These are phyloP conservation scores for Clavaria fumosa DNA, from an alignment of 768 basidiomycete species.

Conservation along the genomic window DNA sequence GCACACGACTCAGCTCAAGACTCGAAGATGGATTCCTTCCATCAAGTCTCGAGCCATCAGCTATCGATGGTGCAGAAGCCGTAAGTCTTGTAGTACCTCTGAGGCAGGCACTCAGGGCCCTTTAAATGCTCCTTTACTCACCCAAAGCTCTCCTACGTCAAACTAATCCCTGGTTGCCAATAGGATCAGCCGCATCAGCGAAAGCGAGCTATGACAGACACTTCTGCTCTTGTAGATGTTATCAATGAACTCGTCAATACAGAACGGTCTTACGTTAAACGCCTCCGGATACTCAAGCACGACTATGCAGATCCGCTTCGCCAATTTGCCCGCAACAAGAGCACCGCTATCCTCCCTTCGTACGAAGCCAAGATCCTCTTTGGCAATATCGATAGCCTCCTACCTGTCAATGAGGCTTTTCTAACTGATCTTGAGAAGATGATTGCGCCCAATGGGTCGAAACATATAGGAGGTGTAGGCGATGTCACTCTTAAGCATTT, in stretches of 20 bases:
- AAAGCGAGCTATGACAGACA: constrained; percentile 43
- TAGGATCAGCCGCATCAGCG: constrained; percentile 30
- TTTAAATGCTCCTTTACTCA: too few relatives aligned
- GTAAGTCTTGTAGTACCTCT: constrained; percentile 23
- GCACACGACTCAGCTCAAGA: constrained; percentile 42
- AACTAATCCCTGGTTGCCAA: constrained; percentile 3
- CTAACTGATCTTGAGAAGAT: constrained; percentile 71
- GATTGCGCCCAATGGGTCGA: constrained; percentile 41
- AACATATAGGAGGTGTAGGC: constrained; percentile 51
- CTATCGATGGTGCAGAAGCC: constrained; percentile 15
- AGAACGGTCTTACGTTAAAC: constrained; percentile 77
- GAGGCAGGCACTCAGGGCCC: too few relatives aligned
- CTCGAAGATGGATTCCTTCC: constrained; percentile 34
- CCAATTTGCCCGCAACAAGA: constrained; percentile 67
- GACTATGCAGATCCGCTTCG: constrained; percentile 89
- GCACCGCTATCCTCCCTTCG: constrained; percentile 71
- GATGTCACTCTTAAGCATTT: constrained; percentile 82
- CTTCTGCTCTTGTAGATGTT: constrained; percentile 52
- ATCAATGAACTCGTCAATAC: constrained; percentile 81
- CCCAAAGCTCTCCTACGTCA: too few relatives aligned
- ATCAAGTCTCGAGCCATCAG: constrained; percentile 24
- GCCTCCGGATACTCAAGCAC: constrained; percentile 66
- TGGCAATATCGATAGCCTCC: constrained; percentile 80
- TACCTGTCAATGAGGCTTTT: constrained; percentile 84
- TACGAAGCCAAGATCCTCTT: constrained; percentile 93